These are phyloP conservation scores for Trametes cingulata DNA, from an alignment of 768 basidiomycete species.

Conservation along the genomic window DNA sequence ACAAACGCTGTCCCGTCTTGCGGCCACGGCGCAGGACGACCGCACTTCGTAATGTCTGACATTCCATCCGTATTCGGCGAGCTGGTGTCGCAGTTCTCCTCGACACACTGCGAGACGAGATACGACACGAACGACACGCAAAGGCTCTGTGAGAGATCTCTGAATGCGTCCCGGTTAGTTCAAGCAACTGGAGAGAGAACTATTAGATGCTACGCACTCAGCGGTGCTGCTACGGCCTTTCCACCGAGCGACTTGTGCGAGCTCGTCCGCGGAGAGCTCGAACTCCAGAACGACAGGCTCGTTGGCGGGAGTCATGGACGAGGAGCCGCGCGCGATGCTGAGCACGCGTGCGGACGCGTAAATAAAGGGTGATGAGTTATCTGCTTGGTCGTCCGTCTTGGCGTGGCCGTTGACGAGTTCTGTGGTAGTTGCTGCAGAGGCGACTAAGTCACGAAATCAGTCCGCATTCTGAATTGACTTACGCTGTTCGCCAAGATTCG, in stretches of 20 bases:
- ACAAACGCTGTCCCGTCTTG: slow-evolving; percentile 6
- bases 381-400: neutral
- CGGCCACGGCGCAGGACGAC: slow-evolving; percentile 12
- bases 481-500: too few species aligned
- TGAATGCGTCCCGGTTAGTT: neutral
- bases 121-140: slow-evolving; percentile 22
- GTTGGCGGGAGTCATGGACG: neutral
- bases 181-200: neutral
- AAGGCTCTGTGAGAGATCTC: slow-evolving; percentile 16
- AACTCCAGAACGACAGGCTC: slow-evolving; percentile 7
- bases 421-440: too few species aligned
- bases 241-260: slow-evolving; percentile 15
- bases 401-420: neutral
- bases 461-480: too few species aligned
- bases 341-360: slow-evolving; percentile 1
- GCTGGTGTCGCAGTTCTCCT: neutral
- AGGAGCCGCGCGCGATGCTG: slow-evolving; percentile 3
- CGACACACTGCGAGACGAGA: slow-evolving; percentile 5
- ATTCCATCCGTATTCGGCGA: neutral
- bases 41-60: neutral
- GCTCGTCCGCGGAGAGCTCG: slow-evolving; percentile 14
- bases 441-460: too few species aligned
- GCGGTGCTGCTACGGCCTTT: neutral
- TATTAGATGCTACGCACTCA: slow-evolving; percentile 2
- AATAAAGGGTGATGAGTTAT: neutral